Percentiles rank a stretch among this genome's conserved stretches.
phyloP scores from a whole-genome alignment of 495 filamentous ascomycete species.

The Xylaria curta region DNA sequence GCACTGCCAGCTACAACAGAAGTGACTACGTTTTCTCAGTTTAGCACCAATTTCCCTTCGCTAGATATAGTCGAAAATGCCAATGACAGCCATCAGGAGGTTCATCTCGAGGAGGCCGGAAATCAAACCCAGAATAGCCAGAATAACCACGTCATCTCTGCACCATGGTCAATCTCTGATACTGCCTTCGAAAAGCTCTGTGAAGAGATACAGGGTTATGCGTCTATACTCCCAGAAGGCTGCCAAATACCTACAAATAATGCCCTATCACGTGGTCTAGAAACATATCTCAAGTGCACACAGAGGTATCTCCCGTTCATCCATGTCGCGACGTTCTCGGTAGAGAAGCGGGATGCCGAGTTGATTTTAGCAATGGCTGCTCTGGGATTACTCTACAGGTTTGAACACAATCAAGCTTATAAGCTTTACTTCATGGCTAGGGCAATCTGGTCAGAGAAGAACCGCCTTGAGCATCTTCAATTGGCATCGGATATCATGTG shows the following conservation, averaged over 20 bases:
- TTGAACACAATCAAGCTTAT: slow-evolving; percentile 57
- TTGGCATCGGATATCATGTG: slow-evolving; percentile 43
- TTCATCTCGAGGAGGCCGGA: neutral
- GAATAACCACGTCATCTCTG: slow-evolving; percentile 2
- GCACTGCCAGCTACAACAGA: slow-evolving; percentile 27
- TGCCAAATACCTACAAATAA: slow-evolving; percentile 58
- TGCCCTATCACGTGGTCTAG: slow-evolving; percentile 55
- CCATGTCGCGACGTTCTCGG: slow-evolving; percentile 56
- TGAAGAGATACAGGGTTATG: slow-evolving; percentile 56
- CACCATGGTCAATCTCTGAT: slow-evolving; percentile 58
- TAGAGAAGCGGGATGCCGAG: slow-evolving; percentile 53
- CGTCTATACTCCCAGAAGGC: slow-evolving; percentile 54
- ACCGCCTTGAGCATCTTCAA: slow-evolving; percentile 54
- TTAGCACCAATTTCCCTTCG: slow-evolving; percentile 12
- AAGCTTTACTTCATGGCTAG: slow-evolving; percentile 54
- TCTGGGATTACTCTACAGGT: slow-evolving; percentile 58
- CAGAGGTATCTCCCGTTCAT: slow-evolving; percentile 60
- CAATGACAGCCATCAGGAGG: neutral
- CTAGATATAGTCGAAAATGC: slow-evolving; percentile 8
- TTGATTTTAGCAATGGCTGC: slow-evolving; percentile 56
- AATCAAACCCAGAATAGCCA: neutral
- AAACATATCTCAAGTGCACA: slow-evolving; percentile 57
- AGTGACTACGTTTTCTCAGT: slow-evolving; percentile 5
- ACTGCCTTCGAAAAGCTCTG: slow-evolving; percentile 55
- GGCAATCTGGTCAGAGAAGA: slow-evolving; percentile 54